phyloP scores from a whole-genome alignment of 176 grass and related monocot genomes.

The Phragmites australis region DNA sequence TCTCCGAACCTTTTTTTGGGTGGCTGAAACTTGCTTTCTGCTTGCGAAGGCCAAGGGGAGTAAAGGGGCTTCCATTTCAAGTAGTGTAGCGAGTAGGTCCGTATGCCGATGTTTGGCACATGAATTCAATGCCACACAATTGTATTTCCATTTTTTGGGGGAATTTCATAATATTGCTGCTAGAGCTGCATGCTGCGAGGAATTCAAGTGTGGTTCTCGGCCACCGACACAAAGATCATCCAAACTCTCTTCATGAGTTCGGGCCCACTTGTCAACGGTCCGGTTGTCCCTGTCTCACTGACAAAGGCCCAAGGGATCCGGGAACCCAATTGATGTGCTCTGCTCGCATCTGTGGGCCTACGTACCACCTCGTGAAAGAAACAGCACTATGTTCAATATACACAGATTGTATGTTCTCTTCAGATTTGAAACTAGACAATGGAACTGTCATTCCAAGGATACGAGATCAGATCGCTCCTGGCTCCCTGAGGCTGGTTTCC shows the following conservation, averaged over 20 bases:
- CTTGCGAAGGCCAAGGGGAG: neutral
- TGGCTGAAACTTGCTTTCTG: constrained; percentile 18
- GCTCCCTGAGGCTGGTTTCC: neutral
- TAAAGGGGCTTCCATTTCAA: constrained; percentile 15
- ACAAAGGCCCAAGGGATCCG: neutral
- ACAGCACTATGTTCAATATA: neutral
- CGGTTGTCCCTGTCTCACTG: neutral
- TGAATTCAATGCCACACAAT: neutral
- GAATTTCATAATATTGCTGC: neutral
- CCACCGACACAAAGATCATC: neutral
- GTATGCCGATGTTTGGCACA: neutral
- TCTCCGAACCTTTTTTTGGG: constrained; percentile 18
- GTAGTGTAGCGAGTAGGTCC: neutral
- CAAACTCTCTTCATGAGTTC: neutral
- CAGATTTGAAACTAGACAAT: neutral
- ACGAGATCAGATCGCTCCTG: neutral
- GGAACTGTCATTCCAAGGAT: neutral
- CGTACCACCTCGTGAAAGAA: neutral
- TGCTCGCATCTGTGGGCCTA: neutral
- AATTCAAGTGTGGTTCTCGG: neutral
- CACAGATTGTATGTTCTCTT: neutral
- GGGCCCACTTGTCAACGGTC: neutral
- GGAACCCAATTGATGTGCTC: neutral
- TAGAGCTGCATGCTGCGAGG: neutral
- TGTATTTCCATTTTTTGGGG: neutral